Evolutionary conservation across 768 basidiomycete genomes (phyloP), one percentile per base, ranked within the genome.

Genomic region (Trametopsis cervina): DNA sequence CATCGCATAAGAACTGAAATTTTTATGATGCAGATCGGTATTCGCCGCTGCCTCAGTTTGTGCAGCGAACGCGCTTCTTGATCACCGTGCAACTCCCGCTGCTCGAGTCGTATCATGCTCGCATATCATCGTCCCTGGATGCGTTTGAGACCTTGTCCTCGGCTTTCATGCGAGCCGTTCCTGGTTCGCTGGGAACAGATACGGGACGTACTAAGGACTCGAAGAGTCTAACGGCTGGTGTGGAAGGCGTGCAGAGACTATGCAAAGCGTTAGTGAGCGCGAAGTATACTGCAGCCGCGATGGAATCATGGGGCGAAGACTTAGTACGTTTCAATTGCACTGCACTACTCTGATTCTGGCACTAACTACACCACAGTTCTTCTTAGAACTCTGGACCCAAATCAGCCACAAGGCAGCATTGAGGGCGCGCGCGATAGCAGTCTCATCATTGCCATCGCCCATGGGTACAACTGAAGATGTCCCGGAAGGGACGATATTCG

Each of bases 21-120:
- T n/a, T n/a, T n/a, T n/a, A n/a, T n/a, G n/a, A n/a, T n/a, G 9
- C 55, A 92, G 93, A 95, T 62, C 93, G 94, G 9, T 99, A 97
- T 64, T 81, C 84, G 7, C 87, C 89, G 0, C 73, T 99, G 3
- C 94, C 95, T 0, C 76, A 75, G 44, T 76, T 86, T 48, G 60
- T 70, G 9, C 87, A 96, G 49, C 84, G 86, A 29, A 81, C 82
- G 0, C 83, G 83, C 33, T 99, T 98, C 70, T 76, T 99, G 47
- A 73, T 85, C 36, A 72, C 76, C 7, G 78, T 95, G 13, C 96
- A 99, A 65, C 69, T 97, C 1, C 92, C 94, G 0, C 61, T 96
- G 11, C 67, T 99, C 11, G 78, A 86, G 49, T 68, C 75, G 4
- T 99, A 96, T 63, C 76, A 81, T 52, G 66, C 70, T 7, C 83